A percentile compares a stretch with the other conserved stretches of the same genome.
These are phyloP conservation scores for Apostasia shenzhenica DNA, from an alignment of 106 monocot species.

Conservation along the genomic window DNA sequence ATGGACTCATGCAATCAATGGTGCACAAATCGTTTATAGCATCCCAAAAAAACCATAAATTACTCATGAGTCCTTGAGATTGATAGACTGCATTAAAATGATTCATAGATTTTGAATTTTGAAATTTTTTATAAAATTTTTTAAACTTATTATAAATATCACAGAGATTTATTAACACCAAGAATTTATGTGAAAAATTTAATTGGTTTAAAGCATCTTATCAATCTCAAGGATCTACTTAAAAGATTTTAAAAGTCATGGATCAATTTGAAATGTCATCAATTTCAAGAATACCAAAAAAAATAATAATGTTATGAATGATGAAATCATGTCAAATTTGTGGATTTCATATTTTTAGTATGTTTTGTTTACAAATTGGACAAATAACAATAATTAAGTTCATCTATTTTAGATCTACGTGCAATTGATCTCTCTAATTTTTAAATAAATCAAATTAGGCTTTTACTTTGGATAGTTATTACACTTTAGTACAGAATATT, in stretches of 20 bases:
- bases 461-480: background rate
- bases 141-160: background rate
- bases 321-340: background rate
- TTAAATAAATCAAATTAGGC: background rate
- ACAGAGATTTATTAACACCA: background rate
- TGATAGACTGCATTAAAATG: no score
- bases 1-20: no score
- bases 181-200: background rate
- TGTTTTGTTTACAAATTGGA: background rate
- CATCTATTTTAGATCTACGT: background rate
- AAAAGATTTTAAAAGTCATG: background rate
- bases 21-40: no score
- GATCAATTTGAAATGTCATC: background rate
- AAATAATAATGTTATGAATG: background rate
- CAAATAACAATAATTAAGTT: background rate
- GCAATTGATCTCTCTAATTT: background rate
- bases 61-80: no score
- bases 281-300: background rate
- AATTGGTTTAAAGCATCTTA: background rate
- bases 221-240: background rate
- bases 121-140: background rate
- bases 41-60: no score
- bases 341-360: background rate
- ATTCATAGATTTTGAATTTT: background rate
- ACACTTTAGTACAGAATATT: background rate